Conservation (phyloP, 1,284 basidiomycete species). For the Caloboletus inedulis region DNA sequence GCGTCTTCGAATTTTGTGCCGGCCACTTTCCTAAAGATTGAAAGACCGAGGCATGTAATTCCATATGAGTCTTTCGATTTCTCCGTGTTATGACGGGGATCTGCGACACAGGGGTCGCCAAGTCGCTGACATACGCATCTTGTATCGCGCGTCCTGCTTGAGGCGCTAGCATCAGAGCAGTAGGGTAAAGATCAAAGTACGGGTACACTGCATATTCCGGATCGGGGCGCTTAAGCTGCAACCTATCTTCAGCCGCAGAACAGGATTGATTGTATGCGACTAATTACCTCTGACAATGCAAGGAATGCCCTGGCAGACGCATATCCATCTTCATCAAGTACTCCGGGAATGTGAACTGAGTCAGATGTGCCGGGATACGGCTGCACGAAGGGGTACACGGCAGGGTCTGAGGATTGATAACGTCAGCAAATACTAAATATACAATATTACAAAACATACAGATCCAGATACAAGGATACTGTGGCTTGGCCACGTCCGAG, state of each 20-base stretch:
- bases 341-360: conserved; percentile 7
- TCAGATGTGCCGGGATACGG: conserved; percentile 13
- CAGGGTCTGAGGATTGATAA: conserved; percentile 11
- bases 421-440: not conserved
- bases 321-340: conserved; percentile 5
- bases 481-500: not conserved
- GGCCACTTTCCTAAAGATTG: conserved; percentile 7
- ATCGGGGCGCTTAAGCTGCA: not conserved
- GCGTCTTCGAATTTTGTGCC: conserved; percentile 22
- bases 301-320: conserved; percentile 3
- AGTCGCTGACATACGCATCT: not conserved
- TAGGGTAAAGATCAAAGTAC: conserved; percentile 35
- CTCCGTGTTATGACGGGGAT: not conserved
- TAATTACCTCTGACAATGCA: conserved; percentile 16
- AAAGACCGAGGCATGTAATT: conserved; percentile 17
- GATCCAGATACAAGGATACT: conserved; percentile 22
- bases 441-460: conserved; percentile 13
- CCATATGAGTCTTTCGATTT: conserved; percentile 19
- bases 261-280: not conserved
- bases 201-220: conserved; percentile 38
- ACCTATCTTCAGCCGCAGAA: conserved; percentile 5
- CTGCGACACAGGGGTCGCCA: not conserved
- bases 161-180: conserved; percentile 6
- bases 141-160: not conserved
- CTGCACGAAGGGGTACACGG: conserved; percentile 21